These are phyloP conservation scores for Didymella keratinophila DNA, from an alignment of 2,329 filamentous ascomycete species.

Conservation along the genomic window DNA sequence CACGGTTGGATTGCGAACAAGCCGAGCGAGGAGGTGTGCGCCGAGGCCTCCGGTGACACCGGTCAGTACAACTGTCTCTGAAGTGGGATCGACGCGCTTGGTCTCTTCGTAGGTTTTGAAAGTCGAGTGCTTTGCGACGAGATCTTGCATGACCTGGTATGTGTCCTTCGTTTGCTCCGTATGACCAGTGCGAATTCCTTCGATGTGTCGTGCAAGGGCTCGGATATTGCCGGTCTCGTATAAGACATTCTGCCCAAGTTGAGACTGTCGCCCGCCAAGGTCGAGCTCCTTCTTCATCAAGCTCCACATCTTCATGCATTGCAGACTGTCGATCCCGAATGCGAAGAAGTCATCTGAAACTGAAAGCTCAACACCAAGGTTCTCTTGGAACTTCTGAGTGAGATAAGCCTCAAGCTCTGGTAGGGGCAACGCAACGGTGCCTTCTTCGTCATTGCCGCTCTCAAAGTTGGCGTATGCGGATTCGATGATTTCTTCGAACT, in stretches of 20 bases:
- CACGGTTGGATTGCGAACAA: conserved; percentile 40
- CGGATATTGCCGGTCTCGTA: conserved; percentile 64
- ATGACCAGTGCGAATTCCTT: conserved; percentile 53
- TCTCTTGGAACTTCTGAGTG: conserved; percentile 28
- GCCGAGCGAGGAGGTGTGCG: conserved; percentile 61
- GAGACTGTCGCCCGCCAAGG: conserved; percentile 51
- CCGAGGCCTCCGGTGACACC: conserved; percentile 73
- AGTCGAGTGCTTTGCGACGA: conserved; percentile 57
- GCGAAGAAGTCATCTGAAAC: conserved; percentile 64
- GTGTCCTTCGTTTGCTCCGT: conserved; percentile 45
- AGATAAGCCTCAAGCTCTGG: conserved; percentile 45
- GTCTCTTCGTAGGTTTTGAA: conserved; percentile 37
- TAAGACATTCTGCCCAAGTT: conserved; percentile 64
- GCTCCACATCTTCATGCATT: conserved; percentile 64
- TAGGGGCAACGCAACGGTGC: conserved; percentile 36
- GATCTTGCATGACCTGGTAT: conserved; percentile 54
- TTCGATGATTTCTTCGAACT: conserved; percentile 60
- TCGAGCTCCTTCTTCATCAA: conserved; percentile 62
- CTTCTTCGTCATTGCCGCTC: conserved; percentile 29
- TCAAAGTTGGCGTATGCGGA: conserved; percentile 50
- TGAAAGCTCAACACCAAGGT: conserved; percentile 30
- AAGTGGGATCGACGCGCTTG: conserved; percentile 1
- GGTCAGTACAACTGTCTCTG: conserved; percentile 58
- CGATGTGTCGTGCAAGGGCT: conserved; percentile 56
- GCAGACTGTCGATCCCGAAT: conserved; percentile 65